phyloP scores from a whole-genome alignment of 768 basidiomycete genomes.

The Agaricus subrufescens region DNA sequence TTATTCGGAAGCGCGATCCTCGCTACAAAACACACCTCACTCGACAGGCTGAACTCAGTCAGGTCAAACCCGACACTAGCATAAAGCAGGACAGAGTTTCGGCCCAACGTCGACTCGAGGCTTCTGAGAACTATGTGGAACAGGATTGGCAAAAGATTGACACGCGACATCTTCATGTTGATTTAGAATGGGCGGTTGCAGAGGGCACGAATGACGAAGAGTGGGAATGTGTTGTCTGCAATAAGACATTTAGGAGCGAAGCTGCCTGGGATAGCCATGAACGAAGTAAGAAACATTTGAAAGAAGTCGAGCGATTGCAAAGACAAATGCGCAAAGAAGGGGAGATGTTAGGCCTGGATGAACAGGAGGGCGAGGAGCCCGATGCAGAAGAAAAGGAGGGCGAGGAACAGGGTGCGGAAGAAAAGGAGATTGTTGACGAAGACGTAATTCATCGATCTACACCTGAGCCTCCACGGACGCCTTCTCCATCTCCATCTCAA shows the following conservation, averaged over 20 bases:
- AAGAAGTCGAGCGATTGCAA: constrained; percentile 76
- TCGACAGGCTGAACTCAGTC: constrained; percentile 32
- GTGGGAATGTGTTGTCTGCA: constrained; percentile 95
- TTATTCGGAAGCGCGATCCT: constrained; percentile 84
- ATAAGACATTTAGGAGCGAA: constrained; percentile 85
- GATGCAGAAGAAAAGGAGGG: background rate
- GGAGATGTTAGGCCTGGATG: constrained; percentile 52
- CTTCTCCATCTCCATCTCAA: background rate
- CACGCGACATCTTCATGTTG: constrained; percentile 38
- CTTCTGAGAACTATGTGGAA: constrained; percentile 55
- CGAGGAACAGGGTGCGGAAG: constrained; percentile 8
- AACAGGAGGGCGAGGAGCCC: background rate
- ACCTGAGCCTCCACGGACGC: background rate
- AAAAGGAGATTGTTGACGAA: background rate
- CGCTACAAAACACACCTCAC: constrained; percentile 69
- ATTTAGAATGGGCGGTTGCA: constrained; percentile 71
- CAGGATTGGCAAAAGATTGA: constrained; percentile 87
- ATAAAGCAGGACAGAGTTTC: constrained; percentile 22
- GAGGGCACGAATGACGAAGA: constrained; percentile 72
- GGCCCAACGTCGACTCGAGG: constrained; percentile 22
- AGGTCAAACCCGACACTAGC: constrained; percentile 23
- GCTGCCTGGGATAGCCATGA: constrained; percentile 97
- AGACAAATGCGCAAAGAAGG: constrained; percentile 76
- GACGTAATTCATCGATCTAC: background rate
- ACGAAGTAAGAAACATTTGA: constrained; percentile 89